These are phyloP conservation scores for Capronia americana DNA, from an alignment of 2,329 filamentous ascomycete genomes.

Conservation along the genomic window DNA sequence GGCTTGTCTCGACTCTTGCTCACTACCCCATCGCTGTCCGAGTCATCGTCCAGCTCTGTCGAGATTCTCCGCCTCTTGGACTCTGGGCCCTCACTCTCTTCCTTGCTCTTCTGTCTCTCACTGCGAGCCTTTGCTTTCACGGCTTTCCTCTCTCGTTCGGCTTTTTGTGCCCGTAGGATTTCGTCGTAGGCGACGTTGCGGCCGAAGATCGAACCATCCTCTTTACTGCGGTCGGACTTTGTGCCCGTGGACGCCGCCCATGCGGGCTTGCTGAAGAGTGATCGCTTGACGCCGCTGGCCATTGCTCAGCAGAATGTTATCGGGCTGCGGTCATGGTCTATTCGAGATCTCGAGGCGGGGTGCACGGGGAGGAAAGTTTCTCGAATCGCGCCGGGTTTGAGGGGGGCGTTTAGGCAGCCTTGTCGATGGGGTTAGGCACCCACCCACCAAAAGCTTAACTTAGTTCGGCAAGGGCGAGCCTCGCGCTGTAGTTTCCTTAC, in stretches of 20 bases:
- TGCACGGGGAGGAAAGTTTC: not conserved
- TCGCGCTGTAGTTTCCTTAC: not conserved
- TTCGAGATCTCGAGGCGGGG: not conserved
- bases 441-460: not conserved
- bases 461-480: conserved; percentile 1
- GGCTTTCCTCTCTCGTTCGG: conserved; percentile 44
- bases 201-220: conserved; percentile 56
- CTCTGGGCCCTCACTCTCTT: conserved; percentile 38
- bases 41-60: conserved; percentile 4
- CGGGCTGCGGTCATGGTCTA: not conserved
- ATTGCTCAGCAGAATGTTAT: conserved; percentile 5
- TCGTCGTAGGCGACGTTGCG: conserved; percentile 56
- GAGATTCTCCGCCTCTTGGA: conserved; percentile 44
- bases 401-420: conserved; percentile 11
- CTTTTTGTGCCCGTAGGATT: conserved; percentile 51
- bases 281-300: conserved; percentile 47
- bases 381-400: not conserved
- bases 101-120: conserved; percentile 38
- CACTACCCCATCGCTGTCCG: conserved; percentile 23
- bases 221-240: conserved; percentile 9
- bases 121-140: conserved; percentile 40
- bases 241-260: conserved; percentile 47
- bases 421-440: not conserved
- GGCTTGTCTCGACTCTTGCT: conserved; percentile 14
- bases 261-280: conserved; percentile 63